Base-by-base conservation (phyloP, 140 eudicot species). In the Flaveria floridana region DNA sequence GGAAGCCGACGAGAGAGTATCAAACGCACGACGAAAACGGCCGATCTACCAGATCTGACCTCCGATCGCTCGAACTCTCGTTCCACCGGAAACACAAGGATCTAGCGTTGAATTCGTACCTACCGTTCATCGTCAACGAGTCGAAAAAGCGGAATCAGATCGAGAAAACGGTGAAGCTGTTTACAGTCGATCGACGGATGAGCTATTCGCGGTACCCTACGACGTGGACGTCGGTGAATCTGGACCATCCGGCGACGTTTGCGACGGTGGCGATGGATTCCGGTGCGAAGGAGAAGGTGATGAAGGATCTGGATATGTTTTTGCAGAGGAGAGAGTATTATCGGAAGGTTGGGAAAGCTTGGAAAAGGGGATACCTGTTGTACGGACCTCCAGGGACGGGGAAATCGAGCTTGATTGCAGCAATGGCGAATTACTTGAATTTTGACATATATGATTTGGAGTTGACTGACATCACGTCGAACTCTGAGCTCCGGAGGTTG, bases 341-440 rank as follows among this genome's bases (percentile, higher is more conserved):
- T 6, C 39, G 84, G 59, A 79, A 64, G 11, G 85, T 90, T 3
- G 96, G 96, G 2, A 90, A 85, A 79, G 96, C 94, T 0, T 90
- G 96, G 96, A 90, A 90, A 55, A 75, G 96, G 63, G 94, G 96
- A 57, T 87, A 89, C 37, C 61, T 90, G 88, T 72, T 90, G 86
- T 89, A 89, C 23, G 96, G 96, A 0, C 93, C 96, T 11, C 93
- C 93, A 0, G 96, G 92, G 65, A 87, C 92, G 0, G 93, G 96
- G 28, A 89, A 89, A 52, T 89, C 93, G 5, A 89, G 92, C 64
- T 73, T 89, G 86, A 87, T 87, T 70, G 96, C 93, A 0, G 93
- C 96, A 13, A 87, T 89, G 73, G 90, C 96, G 0, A 89, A 89
- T 70, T 79, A 81, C 61, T 73, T 89, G 78, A 87, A 87, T 0